Evolutionary conservation across 148 eudicot genomes (phyloP).

Genomic region (Drosera capensis): DNA sequence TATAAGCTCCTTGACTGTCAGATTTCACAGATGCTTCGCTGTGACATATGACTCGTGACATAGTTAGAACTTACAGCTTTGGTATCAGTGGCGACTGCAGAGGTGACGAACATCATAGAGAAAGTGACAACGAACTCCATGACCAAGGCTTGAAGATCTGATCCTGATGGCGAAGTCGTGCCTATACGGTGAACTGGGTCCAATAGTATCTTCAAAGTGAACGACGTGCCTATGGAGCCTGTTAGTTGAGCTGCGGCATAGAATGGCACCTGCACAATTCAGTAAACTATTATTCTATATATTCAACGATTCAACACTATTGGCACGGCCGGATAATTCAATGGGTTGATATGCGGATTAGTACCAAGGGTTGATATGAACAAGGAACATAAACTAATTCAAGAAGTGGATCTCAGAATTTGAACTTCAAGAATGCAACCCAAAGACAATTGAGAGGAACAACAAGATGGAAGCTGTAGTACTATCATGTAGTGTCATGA

Average conservation of each 20-base stretch:
- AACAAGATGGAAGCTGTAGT: too few relatives aligned
- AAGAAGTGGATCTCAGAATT: too few relatives aligned
- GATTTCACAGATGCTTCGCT: not conserved
- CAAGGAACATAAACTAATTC: too few relatives aligned
- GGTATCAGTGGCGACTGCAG: conserved; percentile 56
- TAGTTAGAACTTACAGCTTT: conserved; percentile 38
- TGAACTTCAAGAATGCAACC: too few relatives aligned
- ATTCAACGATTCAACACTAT: too few relatives aligned
- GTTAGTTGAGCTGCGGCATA: conserved; percentile 50
- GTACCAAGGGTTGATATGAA: too few relatives aligned
- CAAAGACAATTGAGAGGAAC: too few relatives aligned
- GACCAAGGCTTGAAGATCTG: conserved; percentile 40
- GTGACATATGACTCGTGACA: not conserved
- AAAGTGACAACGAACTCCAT: conserved; percentile 67
- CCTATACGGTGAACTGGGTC: conserved; percentile 41
- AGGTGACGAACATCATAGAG: conserved; percentile 55
- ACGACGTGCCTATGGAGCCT: conserved; percentile 38
- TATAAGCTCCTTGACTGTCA: too few relatives aligned
- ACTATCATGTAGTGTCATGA: too few relatives aligned
- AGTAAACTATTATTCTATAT: too few relatives aligned
- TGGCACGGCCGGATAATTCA: too few relatives aligned
- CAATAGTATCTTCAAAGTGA: conserved; percentile 26
- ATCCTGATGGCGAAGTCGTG: conserved; percentile 52
- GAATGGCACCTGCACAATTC: conserved; percentile 41
- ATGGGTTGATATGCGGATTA: too few relatives aligned